Evolutionary conservation across 768 basidiomycete genomes (phyloP).

Genomic region (Russula griseocarnosa): DNA sequence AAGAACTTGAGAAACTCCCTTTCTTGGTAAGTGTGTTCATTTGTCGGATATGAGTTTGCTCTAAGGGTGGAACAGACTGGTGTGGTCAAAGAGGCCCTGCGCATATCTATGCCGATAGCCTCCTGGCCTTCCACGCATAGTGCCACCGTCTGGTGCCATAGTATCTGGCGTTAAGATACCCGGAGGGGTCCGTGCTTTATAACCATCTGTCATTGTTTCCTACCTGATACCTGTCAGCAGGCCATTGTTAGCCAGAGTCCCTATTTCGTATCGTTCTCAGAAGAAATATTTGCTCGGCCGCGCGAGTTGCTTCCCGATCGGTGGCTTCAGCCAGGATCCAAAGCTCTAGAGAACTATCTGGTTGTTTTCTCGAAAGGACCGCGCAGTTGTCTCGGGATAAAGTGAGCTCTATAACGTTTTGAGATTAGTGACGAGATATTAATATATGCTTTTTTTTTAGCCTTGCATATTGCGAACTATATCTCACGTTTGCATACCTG

Average conservation of each 20-base stretch:
- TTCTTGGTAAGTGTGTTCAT: slow-evolving; percentile 7
- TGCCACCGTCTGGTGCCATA: slow-evolving; percentile 12
- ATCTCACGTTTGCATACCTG: slow-evolving; percentile 27
- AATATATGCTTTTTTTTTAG: slow-evolving; percentile 5
- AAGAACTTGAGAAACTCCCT: slow-evolving; percentile 17
- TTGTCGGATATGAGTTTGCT: not conserved
- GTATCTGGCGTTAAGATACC: slow-evolving; percentile 16
- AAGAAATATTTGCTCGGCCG: slow-evolving; percentile 21
- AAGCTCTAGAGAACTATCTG: slow-evolving; percentile 20
- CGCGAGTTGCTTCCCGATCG: slow-evolving; percentile 25
- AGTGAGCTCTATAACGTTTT: slow-evolving; percentile 9
- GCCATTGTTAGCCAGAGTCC: slow-evolving; percentile 18
- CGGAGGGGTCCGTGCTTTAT: slow-evolving; percentile 9
- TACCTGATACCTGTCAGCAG: not conserved
- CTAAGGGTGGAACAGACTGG: slow-evolving; percentile 11
- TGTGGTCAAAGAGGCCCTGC: slow-evolving; percentile 19
- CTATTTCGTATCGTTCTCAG: slow-evolving; percentile 16
- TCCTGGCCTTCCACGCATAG: slow-evolving; percentile 13
- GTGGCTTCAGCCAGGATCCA: slow-evolving; percentile 22
- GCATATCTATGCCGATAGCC: not conserved
- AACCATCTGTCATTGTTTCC: not conserved
- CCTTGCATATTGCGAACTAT: slow-evolving; percentile 27
- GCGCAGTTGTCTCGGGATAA: slow-evolving; percentile 28
- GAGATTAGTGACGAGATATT: not conserved
- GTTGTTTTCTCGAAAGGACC: slow-evolving; percentile 29